phyloP scores from a whole-genome alignment of 768 basidiomycete genomes.

The Hygrophoropsis aurantiaca region DNA sequence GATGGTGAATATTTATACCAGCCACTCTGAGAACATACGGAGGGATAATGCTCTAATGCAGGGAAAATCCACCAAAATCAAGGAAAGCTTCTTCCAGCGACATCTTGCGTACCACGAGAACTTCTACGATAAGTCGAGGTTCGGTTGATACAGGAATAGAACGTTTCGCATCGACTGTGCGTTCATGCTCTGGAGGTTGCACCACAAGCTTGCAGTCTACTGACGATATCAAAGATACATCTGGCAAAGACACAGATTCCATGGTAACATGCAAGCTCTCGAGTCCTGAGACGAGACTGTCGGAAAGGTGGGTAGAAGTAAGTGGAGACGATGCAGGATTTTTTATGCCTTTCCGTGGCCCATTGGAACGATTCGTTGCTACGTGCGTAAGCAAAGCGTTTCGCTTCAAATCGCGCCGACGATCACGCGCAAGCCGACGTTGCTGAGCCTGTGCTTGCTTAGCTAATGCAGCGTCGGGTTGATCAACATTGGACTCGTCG shows the following conservation, averaged over 20 bases:
- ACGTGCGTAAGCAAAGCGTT: conserved; percentile 18
- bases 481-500: background rate
- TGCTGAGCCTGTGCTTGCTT: conserved; percentile 32
- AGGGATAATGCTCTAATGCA: too few relatives aligned
- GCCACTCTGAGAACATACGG: too few relatives aligned
- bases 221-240: conserved; percentile 1
- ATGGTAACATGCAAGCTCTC: conserved; percentile 34
- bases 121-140: conserved; percentile 76
- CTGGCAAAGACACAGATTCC: conserved; percentile 10
- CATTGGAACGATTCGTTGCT: background rate
- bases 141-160: conserved; percentile 22
- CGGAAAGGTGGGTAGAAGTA: conserved; percentile 14
- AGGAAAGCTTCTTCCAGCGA: conserved; percentile 74
- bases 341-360: background rate
- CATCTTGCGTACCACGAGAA: conserved; percentile 75
- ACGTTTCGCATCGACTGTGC: background rate
- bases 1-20: too few relatives aligned
- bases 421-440: conserved; percentile 49
- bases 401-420: conserved; percentile 47
- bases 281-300: conserved; percentile 29
- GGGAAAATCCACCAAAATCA: conserved; percentile 66
- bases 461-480: background rate
- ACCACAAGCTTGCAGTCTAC: conserved; percentile 8
- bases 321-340: background rate
- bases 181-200: conserved; percentile 1